Evolutionary conservation across 2,329 filamentous ascomycete genomes (phyloP).

Genomic region (Tolypocladium album): DNA sequence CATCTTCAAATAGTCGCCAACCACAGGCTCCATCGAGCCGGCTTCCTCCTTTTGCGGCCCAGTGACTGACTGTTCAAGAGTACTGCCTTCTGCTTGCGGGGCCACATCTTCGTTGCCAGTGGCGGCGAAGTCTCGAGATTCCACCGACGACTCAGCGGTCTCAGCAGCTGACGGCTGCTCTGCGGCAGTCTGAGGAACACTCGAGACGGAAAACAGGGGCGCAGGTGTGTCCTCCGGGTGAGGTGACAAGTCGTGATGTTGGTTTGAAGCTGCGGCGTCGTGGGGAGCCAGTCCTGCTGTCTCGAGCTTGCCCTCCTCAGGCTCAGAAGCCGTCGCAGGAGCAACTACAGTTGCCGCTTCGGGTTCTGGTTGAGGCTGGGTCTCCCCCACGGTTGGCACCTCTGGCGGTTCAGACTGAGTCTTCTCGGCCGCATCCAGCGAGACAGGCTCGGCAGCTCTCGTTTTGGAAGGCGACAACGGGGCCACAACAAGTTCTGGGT

Average conservation of each 20-base stretch:
- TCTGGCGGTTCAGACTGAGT: background rate
- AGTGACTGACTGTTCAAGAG: background rate
- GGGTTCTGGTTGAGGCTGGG: background rate
- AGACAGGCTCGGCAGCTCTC: conserved; percentile 9
- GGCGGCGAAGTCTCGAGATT: conserved; percentile 2
- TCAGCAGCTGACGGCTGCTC: background rate
- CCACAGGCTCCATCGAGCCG: conserved; percentile 51
- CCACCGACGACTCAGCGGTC: conserved; percentile 1
- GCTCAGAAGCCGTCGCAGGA: background rate
- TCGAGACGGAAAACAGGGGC: conserved; percentile 36
- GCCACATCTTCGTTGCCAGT: conserved; percentile 1
- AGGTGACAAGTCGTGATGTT: conserved; percentile 29
- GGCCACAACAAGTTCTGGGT: conserved; percentile 44
- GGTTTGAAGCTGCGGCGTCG: conserved; percentile 5
- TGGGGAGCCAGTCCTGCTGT: conserved; percentile 3
- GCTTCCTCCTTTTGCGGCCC: conserved; percentile 7
- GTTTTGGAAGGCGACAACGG: conserved; percentile 43
- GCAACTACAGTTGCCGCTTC: background rate
- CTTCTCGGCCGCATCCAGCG: background rate
- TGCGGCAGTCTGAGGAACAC: background rate
- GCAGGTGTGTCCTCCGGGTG: conserved; percentile 58
- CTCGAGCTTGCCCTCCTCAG: conserved; percentile 10
- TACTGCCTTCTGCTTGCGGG: conserved; percentile 1
- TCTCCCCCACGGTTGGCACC: background rate
- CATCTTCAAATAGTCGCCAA: conserved; percentile 90